Evolutionary conservation across 2,329 filamentous ascomycete species (phyloP).

Genomic region (Phialophora chinensis): DNA sequence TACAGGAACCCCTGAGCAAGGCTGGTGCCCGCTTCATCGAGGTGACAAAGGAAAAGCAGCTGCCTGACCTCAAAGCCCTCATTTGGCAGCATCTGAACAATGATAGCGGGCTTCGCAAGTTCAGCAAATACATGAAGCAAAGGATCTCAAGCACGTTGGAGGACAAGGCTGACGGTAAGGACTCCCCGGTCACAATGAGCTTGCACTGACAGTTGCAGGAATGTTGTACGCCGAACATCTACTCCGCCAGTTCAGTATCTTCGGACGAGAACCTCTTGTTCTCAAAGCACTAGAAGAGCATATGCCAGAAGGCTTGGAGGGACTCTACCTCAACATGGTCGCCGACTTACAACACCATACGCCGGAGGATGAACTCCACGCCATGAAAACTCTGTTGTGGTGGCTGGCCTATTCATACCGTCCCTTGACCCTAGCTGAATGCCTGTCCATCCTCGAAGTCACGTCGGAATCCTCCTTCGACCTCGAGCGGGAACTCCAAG

Average conservation of each 20-base stretch:
- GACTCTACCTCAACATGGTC: slow-evolving; percentile 11
- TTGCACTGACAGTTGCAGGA: slow-evolving; percentile 5
- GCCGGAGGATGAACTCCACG: slow-evolving; percentile 4
- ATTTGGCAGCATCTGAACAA: slow-evolving; percentile 21
- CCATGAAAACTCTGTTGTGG: slow-evolving; percentile 14
- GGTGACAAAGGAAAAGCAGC: slow-evolving; percentile 19
- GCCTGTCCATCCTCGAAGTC: slow-evolving; percentile 9
- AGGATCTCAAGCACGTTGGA: slow-evolving; percentile 16
- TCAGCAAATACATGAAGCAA: slow-evolving; percentile 20
- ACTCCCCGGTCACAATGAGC: neutral
- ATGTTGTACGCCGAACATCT: slow-evolving; percentile 20
- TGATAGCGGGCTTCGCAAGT: slow-evolving; percentile 17
- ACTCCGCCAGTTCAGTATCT: slow-evolving; percentile 17
- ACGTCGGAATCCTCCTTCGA: slow-evolving; percentile 13
- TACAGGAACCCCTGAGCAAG: neutral
- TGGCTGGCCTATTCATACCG: slow-evolving; percentile 14
- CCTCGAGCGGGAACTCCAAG: slow-evolving; percentile 18
- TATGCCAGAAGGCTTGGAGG: slow-evolving; percentile 9
- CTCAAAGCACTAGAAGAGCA: slow-evolving; percentile 12
- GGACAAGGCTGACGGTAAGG: slow-evolving; percentile 19
- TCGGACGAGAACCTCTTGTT: slow-evolving; percentile 14
- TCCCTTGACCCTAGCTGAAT: slow-evolving; percentile 14
- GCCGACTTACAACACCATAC: slow-evolving; percentile 15
- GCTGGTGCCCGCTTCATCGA: slow-evolving; percentile 6
- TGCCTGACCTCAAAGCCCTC: slow-evolving; percentile 11